A percentile compares a stretch with the other conserved stretches of the same genome.
These are phyloP conservation scores for Neocucurbitaria cava DNA, from an alignment of 2,329 filamentous ascomycete genomes.

Conservation along the genomic window DNA sequence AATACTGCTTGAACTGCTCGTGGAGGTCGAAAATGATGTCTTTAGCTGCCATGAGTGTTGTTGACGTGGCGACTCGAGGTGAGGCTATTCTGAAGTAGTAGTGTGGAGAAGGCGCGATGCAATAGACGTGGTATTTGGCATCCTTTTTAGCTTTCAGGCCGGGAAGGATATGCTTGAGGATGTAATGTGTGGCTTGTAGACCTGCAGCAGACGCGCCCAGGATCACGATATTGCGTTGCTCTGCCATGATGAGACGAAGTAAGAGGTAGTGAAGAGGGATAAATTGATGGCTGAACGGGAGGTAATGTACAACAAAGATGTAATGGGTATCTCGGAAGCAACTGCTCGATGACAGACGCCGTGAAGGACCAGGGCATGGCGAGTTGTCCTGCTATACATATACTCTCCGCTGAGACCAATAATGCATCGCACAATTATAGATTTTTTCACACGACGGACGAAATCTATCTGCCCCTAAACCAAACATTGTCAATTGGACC, in stretches of 20 bases:
- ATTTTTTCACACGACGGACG: neutral
- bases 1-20: slow-evolving; percentile 60
- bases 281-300: too few relatives aligned
- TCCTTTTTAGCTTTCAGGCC: slow-evolving; percentile 37
- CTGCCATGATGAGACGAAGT: slow-evolving; percentile 26
- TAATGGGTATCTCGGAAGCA: neutral
- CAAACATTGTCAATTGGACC: neutral
- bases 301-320: neutral
- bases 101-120: slow-evolving; percentile 61
- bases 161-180: slow-evolving; percentile 46
- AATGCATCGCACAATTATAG: neutral
- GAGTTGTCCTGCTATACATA: neutral
- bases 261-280: neutral
- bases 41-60: slow-evolving; percentile 54
- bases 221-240: slow-evolving; percentile 46
- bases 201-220: slow-evolving; percentile 42
- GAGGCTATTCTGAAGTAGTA: slow-evolving; percentile 63
- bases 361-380: neutral
- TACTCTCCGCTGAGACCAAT: neutral
- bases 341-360: neutral
- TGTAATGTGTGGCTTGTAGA: slow-evolving; percentile 42
- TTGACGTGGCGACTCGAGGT: slow-evolving; percentile 60
- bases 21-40: slow-evolving; percentile 59
- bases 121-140: slow-evolving; percentile 58
- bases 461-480: neutral